Conservation (phyloP, 192 early-diverging fungal species). For the Coemansia sp. region DNA sequence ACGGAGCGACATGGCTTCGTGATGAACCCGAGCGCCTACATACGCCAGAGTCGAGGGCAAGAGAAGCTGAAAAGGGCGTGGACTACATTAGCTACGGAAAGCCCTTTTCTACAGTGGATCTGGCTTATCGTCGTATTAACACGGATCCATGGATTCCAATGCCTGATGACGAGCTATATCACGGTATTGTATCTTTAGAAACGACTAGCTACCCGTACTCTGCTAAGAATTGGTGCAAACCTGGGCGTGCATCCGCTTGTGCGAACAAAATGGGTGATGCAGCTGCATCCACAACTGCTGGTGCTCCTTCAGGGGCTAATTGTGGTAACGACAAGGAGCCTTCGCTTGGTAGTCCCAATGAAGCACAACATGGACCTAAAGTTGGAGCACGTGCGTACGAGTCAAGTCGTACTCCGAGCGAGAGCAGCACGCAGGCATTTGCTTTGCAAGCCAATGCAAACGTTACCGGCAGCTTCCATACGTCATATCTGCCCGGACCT, state of each 20-base stretch:
- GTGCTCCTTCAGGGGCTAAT: not conserved
- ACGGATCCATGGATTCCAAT: constrained; percentile 50
- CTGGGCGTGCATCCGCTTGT: not conserved
- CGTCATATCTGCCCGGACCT: constrained; percentile 43
- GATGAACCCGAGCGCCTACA: constrained; percentile 28
- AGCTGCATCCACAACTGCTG: not conserved
- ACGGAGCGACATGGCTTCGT: constrained; percentile 50
- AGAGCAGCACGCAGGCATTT: constrained; percentile 26
- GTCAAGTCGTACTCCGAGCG: constrained; percentile 24
- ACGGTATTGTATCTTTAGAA: constrained; percentile 11
- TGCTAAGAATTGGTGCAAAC: constrained; percentile 33
- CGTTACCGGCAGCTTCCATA: constrained; percentile 42
- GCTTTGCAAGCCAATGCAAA: constrained; percentile 32
- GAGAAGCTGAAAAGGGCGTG: constrained; percentile 14
- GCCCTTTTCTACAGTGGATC: constrained; percentile 47
- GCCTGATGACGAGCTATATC: constrained; percentile 20
- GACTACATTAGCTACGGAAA: constrained; percentile 34
- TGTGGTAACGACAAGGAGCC: not conserved
- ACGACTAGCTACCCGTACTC: constrained; percentile 43
- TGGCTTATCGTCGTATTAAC: constrained; percentile 49
- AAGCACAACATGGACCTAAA: not conserved
- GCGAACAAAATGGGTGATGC: constrained; percentile 6
- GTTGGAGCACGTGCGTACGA: not conserved
- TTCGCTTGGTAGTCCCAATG: not conserved
- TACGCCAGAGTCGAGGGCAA: constrained; percentile 17